These are phyloP conservation scores for Solanum aculeatissimum DNA, from an alignment of 305 asterid genomes.

Conservation along the genomic window DNA sequence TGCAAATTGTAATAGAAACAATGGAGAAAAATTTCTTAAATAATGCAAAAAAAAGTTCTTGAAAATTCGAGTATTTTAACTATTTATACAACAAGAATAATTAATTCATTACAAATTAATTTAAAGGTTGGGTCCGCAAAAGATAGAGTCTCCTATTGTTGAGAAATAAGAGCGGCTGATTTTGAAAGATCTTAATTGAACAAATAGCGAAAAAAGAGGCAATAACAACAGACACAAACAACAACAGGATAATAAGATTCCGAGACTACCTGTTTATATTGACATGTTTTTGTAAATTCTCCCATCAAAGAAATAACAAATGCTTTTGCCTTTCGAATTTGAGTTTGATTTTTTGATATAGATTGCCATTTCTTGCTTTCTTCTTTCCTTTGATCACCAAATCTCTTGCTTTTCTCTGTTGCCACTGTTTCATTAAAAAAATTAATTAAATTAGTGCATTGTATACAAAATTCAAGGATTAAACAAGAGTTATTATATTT, in stretches of 20 bases:
- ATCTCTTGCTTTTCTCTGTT: conserved; percentile 21
- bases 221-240: not conserved
- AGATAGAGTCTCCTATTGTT: not conserved
- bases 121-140: not conserved
- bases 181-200: not conserved
- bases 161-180: not conserved
- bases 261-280: conserved; percentile 33
- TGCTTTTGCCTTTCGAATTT: conserved; percentile 65
- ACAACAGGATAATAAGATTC: not conserved
- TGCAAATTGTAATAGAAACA: not conserved
- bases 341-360: conserved; percentile 33
- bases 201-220: not conserved
- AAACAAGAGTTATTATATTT: not conserved
- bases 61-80: not conserved
- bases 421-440: conserved; percentile 12
- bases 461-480: not conserved
- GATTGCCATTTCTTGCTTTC: conserved; percentile 28
- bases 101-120: not conserved
- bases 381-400: conserved; percentile 17
- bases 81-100: not conserved
- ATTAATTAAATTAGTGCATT: not conserved
- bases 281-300: conserved; percentile 48
- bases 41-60: not conserved
- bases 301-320: conserved; percentile 54
- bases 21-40: not conserved